Evolutionary conservation across 2,329 filamentous ascomycete species (phyloP), one percentile per base, ranked within the genome.

Genomic region (Fusarium humuli): DNA sequence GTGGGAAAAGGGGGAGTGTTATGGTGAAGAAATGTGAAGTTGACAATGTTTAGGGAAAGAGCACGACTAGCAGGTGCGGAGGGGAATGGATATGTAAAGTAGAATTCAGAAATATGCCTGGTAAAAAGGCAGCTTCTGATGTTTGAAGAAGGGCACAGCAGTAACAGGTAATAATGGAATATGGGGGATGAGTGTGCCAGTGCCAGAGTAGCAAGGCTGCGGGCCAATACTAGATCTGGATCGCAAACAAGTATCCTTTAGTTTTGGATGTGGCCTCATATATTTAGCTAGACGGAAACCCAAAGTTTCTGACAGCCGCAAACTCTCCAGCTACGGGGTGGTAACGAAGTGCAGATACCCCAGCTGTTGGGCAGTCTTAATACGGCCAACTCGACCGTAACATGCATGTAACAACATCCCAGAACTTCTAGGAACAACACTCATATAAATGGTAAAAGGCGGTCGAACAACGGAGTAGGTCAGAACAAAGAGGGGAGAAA

Each of bases 91-190:
- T n/a, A 16, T 37, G 18, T 27, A 40, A 37, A 40, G 46, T 30
- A 42, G 52, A 52, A 50, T 53, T 41, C 48, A 71, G 65, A 32
- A 59, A 58, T 16, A 55, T 50, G 34, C n/a, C 53, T 58, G 44
- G 45, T 11, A 23, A 54, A 34, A 44, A 23, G 65, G 44, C 22
- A 60, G 45, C 40, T 64, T 50, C 58, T 56, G 48, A 56, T 45
- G 44, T 46, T 48, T 46, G 34, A 47, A 54, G 52, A 60, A 46
- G 50, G 30, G 34, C 30, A 16, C 34, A 40, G 12, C 27, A 73
- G 60, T 74, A 58, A 61, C 37, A 53, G 49, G 25, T 25, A 48
- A 47, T 22, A 45, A 45, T 47, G 30, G 23, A 65, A 27, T 29
- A 52, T 44, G 41, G 47, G 46, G 37, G 30, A 32, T 27, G 42